Evolutionary conservation across 2,329 filamentous ascomycete genomes (phyloP).

Genomic region (Aspergillus brasiliensis): DNA sequence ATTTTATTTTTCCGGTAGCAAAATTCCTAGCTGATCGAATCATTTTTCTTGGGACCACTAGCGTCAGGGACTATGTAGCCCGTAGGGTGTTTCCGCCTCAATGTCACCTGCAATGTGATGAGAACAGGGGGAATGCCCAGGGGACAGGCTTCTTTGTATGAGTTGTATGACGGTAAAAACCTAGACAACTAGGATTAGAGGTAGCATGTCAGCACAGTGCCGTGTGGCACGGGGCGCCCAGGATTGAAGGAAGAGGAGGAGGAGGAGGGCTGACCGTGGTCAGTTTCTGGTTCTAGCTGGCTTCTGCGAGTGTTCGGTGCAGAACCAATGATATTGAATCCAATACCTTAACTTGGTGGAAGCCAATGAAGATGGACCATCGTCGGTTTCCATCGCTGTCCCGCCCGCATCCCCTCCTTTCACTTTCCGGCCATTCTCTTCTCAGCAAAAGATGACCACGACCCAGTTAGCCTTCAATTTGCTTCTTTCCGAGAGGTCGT

Average conservation of each 20-base stretch:
- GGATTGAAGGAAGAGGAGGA: not conserved
- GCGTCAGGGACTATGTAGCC: not conserved
- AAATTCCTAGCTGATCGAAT: not conserved
- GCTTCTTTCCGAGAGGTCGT: not conserved
- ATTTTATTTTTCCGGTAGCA: not conserved
- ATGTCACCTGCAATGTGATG: not conserved
- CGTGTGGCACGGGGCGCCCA: not conserved
- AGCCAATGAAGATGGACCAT: not conserved
- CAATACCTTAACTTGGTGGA: not conserved
- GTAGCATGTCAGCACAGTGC: too few species aligned
- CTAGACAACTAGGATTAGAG: not conserved
- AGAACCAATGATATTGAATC: not conserved
- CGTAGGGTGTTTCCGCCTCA: not conserved
- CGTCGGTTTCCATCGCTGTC: not conserved
- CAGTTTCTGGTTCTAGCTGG: conserved; percentile 5
- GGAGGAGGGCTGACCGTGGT: not conserved
- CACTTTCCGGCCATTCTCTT: conserved; percentile 6
- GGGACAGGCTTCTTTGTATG: not conserved
- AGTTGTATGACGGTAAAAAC: not conserved
- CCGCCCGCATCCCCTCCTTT: not conserved
- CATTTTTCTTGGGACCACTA: not conserved
- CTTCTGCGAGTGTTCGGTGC: conserved; percentile 9
- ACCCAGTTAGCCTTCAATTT: not conserved
- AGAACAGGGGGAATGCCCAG: not conserved
- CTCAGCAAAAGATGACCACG: conserved; percentile 10